Conservation (phyloP, 2,329 filamentous ascomycete species). For the Clonostachys rhizophaga region DNA sequence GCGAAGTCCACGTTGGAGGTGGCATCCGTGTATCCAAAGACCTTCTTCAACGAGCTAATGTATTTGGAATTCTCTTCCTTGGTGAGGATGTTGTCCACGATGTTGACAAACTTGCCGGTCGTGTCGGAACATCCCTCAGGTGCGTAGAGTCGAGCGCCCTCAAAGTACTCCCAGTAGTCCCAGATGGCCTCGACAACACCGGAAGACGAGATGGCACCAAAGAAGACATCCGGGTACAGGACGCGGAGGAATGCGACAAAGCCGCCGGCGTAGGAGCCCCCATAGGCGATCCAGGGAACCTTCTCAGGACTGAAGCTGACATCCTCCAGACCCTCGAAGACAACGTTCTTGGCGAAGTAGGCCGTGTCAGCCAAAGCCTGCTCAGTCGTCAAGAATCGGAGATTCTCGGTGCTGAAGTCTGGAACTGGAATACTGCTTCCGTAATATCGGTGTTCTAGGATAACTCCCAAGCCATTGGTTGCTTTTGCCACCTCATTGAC, state of each 20-base stretch:
- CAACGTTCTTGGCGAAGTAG: slow-evolving; percentile 72
- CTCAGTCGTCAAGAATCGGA: slow-evolving; percentile 80
- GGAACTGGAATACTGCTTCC: slow-evolving; percentile 67
- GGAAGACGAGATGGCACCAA: slow-evolving; percentile 74
- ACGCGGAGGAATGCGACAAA: slow-evolving; percentile 74
- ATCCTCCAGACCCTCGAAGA: slow-evolving; percentile 66
- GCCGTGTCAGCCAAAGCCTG: slow-evolving; percentile 78
- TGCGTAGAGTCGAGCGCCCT: slow-evolving; percentile 41
- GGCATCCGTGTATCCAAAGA: slow-evolving; percentile 36
- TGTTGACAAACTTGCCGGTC: slow-evolving; percentile 51
- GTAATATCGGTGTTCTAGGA: slow-evolving; percentile 87
- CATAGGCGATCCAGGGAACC: slow-evolving; percentile 74
- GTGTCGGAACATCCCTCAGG: slow-evolving; percentile 59
- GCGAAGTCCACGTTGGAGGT: slow-evolving; percentile 44
- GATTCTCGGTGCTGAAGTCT: slow-evolving; percentile 61
- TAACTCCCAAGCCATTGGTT: slow-evolving; percentile 69
- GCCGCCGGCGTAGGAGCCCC: slow-evolving; percentile 78
- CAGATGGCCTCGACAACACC: slow-evolving; percentile 74
- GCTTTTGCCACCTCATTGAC: slow-evolving; percentile 65
- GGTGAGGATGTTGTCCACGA: slow-evolving; percentile 46
- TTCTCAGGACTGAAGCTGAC: slow-evolving; percentile 59
- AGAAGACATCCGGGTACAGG: slow-evolving; percentile 74
- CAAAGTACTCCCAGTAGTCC: slow-evolving; percentile 65
- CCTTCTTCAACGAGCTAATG: slow-evolving; percentile 39
- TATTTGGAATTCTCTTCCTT: slow-evolving; percentile 18